Percentiles rank a stretch among this genome's conserved stretches.
These are phyloP conservation scores for Ogataea salicorniae DNA, from an alignment of 805 yeast genomes.

Conservation along the genomic window DNA sequence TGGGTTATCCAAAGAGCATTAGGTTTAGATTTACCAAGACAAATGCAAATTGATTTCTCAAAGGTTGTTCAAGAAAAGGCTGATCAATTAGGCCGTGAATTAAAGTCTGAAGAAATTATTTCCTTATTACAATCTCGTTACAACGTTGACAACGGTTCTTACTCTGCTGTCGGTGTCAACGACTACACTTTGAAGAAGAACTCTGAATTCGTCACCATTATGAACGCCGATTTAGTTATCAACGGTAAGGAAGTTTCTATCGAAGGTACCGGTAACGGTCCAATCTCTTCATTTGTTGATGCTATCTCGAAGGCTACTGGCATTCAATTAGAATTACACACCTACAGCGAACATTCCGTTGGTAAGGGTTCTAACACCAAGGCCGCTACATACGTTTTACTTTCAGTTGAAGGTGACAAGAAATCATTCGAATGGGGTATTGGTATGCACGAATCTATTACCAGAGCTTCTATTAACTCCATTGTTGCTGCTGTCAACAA, in stretches of 20 bases:
- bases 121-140: slow-evolving; percentile 51
- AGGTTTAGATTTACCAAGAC: slow-evolving; percentile 71
- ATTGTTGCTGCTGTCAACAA: slow-evolving; percentile 60
- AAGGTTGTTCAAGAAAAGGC: slow-evolving; percentile 59
- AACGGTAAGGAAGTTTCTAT: slow-evolving; percentile 32
- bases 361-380: slow-evolving; percentile 66
- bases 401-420: slow-evolving; percentile 21
- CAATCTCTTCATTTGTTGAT: slow-evolving; percentile 67
- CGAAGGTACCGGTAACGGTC: slow-evolving; percentile 70
- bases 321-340: slow-evolving; percentile 53
- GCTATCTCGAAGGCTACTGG: slow-evolving; percentile 53
- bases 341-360: slow-evolving; percentile 68
- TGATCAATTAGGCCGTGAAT: slow-evolving; percentile 62
- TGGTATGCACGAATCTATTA: slow-evolving; percentile 85
- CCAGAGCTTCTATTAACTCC: slow-evolving; percentile 75
- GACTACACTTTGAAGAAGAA: slow-evolving; percentile 37
- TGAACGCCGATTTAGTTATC: slow-evolving; percentile 38
- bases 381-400: slow-evolving; percentile 65
- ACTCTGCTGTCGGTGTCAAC: slow-evolving; percentile 31
- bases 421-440: slow-evolving; percentile 68
- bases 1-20: slow-evolving; percentile 70
- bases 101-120: slow-evolving; percentile 61
- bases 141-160: slow-evolving; percentile 38
- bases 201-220: slow-evolving; percentile 36
- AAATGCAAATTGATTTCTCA: slow-evolving; percentile 64